Base-by-base conservation (phyloP, 2,329 filamentous ascomycete genomes). In the Alternaria infectoria region DNA sequence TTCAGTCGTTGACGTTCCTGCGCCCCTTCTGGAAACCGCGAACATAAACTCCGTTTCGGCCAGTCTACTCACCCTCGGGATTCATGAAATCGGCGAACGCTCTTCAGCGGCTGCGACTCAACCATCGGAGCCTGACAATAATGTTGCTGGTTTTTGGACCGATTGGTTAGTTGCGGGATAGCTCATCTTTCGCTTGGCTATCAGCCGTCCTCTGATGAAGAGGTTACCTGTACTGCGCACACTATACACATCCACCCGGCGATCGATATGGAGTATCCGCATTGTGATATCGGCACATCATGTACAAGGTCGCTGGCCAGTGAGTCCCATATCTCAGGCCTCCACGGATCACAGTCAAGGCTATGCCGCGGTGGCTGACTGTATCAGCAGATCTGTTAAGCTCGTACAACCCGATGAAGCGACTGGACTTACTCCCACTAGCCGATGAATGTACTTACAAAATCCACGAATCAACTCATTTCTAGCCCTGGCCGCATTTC, bases 1-100 rank as follows among this genome's bases (percentile, higher is more conserved):
- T 36, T 9, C 32, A 36, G 32, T n/a, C 32, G 32, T 15, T 36
- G 4, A 36, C 32, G 32, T 36, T 36, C 2, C 6, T 36, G 30
- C 13, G 32, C 13, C 15, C 32, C 32, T 36, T 36, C 4, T 36
- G 15, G 13, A n/a, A 2, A 36, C 1, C 32, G 32, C 32, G 32
- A n/a, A 36, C 1, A n/a, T 9, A 0, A 1, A n/a, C 1, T 36
- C 2, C 32, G 1, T 9, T 4, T 36, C 32, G 32, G 15, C 13
- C 32, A 36, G 32, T 36, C 32, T 15, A 36, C 1, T 36, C 32
- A 9, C 7, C 32, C 0, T 36, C 32, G 13, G 32, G 32, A 36
- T 3, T n/a, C 30, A 36, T n/a, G 13, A 36, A 0, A 36, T 36
- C 1, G 1, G 32, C 13, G 32, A 36, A 36, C 32, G 2, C 32